Percentiles rank a stretch among this genome's conserved stretches.
Evolutionary conservation across 148 eudicot genomes (phyloP).

Genomic region (Cornus kousa): DNA sequence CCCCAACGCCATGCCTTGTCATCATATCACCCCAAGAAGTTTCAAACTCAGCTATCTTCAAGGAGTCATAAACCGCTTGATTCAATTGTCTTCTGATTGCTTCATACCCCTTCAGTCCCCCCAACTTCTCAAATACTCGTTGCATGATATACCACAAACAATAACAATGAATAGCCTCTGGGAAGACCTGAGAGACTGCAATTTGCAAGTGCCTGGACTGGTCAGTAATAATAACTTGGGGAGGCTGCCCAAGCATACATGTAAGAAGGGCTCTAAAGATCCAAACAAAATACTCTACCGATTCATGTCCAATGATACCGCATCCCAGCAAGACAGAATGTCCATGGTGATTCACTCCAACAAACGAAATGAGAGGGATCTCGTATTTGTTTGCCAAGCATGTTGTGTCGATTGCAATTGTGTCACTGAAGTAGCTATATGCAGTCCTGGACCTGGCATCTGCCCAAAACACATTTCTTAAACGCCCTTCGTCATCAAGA

Average conservation of each 20-base stretch:
- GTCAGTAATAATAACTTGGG: slow-evolving; percentile 37
- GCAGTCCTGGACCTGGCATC: slow-evolving; percentile 41
- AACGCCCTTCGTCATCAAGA: slow-evolving; percentile 33
- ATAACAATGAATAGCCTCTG: slow-evolving; percentile 34
- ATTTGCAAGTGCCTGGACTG: slow-evolving; percentile 30
- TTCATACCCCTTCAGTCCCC: slow-evolving; percentile 34
- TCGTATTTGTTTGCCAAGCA: slow-evolving; percentile 34
- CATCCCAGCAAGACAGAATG: slow-evolving; percentile 37
- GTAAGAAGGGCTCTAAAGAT: slow-evolving; percentile 31
- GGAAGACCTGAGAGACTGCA: slow-evolving; percentile 36
- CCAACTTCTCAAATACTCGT: slow-evolving; percentile 39
- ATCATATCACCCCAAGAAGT: slow-evolving; percentile 33
- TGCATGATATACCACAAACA: slow-evolving; percentile 34
- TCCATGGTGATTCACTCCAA: slow-evolving; percentile 38
- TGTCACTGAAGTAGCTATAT: slow-evolving; percentile 29
- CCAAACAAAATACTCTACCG: slow-evolving; percentile 31
- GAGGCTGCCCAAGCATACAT: slow-evolving; percentile 30
- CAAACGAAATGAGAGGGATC: slow-evolving; percentile 35
- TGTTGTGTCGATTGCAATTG: slow-evolving; percentile 32
- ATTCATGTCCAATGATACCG: slow-evolving; percentile 37
- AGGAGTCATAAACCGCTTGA: slow-evolving; percentile 33
- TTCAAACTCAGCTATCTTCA: slow-evolving; percentile 39
- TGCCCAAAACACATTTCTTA: slow-evolving; percentile 40
- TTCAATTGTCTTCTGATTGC: slow-evolving; percentile 23
- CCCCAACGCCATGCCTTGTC: slow-evolving; percentile 23